These are phyloP conservation scores for Iris pallida DNA, from an alignment of 116 monocot genomes.

Conservation along the genomic window DNA sequence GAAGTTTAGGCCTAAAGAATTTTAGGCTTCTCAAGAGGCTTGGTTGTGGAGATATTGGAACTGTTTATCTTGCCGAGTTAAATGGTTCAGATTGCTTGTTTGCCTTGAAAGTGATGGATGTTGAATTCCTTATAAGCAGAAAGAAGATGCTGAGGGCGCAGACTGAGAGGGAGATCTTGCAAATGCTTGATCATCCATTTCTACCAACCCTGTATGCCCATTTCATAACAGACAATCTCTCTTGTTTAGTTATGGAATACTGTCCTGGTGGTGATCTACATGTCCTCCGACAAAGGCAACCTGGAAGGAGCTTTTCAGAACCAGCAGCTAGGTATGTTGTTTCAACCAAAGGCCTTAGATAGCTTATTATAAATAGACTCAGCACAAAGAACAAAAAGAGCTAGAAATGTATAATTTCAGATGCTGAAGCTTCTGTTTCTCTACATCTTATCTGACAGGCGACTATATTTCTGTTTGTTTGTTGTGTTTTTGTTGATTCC, in stretches of 20 bases:
- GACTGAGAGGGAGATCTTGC: conserved; percentile 84
- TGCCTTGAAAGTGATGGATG: conserved; percentile 88
- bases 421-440: too few species aligned
- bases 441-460: too few species aligned
- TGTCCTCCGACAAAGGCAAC: conserved; percentile 75
- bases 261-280: conserved; percentile 93
- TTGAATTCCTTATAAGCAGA: conserved; percentile 61
- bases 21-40: conserved; percentile 77
- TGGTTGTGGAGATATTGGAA: conserved; percentile 90
- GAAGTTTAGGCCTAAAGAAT: conserved; percentile 51
- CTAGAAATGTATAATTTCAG: too few species aligned
- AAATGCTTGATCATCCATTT: conserved; percentile 94
- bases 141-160: conserved; percentile 83
- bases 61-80: conserved; percentile 81
- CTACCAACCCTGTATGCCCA: conserved; percentile 78
- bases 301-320: conserved; percentile 59
- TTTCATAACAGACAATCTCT: conserved; percentile 74
- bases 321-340: conserved; percentile 66
- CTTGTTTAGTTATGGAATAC: conserved; percentile 87
- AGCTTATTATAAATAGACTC: too few species aligned
- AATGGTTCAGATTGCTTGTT: conserved; percentile 61
- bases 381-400: too few species aligned
- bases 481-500: too few species aligned
- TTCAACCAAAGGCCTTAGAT: not conserved
- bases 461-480: too few species aligned